Base-by-base conservation (phyloP, 345 rosid species). In the Aquilaria sinensis region DNA sequence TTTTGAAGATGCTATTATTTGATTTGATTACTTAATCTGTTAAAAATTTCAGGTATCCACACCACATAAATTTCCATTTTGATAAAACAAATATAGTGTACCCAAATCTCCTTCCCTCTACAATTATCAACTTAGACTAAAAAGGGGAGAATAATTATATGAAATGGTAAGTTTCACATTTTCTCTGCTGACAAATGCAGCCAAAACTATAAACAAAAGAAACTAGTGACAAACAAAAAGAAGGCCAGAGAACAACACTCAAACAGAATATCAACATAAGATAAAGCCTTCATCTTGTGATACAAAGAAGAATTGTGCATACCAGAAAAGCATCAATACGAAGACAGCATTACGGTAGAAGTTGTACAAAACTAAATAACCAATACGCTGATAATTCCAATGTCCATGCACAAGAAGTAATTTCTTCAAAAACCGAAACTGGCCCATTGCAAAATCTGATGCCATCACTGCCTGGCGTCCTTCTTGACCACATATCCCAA, bases 401-500 rank as follows among this genome's bases (percentile, higher is more conserved):
- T 88, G 96, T 62, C 96, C 91, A 72, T 88, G 96, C 61, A 88
- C 96, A 64, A 88, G 74, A 54, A 88, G 87, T 60, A 88, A 67
- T 78, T 87, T 76, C 68, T 76, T 83, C 56, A 85, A 72, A 78
- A 88, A 88, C 65, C 70, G 85, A 65, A 88, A 88, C 72, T 88
- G 91, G 31, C 96, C 96, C 91, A 88, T 88, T 14, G 96, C 89
- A 81, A 81, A 88, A 83, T 88, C 91, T 66, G 91, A 81, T 45
- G 91, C 91, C 96, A 88, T 85, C 66, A 88, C 95, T 29, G 96
- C 96, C 68, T 88, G 96, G 51, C 96, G 85, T 53, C 96, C 96
- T 80, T 88, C 96, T 68, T 88, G 96, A 55, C 96, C 96, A 75
- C 91, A 85, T 70, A 88, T 78, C 64, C 96, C 96, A 57, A 88